Evolutionary conservation across 2,329 filamentous ascomycete species (phyloP).

Genomic region (Hypomyces perniciosus): DNA sequence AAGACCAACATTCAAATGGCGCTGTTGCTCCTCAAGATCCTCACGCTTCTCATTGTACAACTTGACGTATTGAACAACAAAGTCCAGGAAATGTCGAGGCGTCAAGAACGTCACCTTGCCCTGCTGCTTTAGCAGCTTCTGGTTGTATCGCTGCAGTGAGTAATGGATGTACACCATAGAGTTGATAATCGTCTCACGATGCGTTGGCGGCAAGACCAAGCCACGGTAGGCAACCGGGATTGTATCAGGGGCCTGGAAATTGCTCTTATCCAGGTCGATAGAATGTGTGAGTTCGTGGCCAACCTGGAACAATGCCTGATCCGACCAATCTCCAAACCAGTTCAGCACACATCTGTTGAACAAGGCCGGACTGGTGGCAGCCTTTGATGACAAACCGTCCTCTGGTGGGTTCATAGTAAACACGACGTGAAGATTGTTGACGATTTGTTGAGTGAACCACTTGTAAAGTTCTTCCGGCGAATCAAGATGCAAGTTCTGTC

Average conservation of each 20-base stretch:
- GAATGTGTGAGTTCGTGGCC: conserved; percentile 91
- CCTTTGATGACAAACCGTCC: conserved; percentile 89
- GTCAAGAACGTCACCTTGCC: conserved; percentile 90
- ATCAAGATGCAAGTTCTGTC: conserved; percentile 89
- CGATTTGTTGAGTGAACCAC: conserved; percentile 99
- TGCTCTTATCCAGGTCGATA: conserved; percentile 87
- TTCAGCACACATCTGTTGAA: conserved; percentile 99
- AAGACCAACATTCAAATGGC: conserved; percentile 94
- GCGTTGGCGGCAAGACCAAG: conserved; percentile 75
- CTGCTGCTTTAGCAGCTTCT: conserved; percentile 83
- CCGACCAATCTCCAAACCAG: conserved; percentile 99
- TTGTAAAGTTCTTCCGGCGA: conserved; percentile 99
- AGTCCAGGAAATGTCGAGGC: conserved; percentile 94
- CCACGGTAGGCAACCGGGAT: conserved; percentile 90
- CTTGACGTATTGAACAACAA: conserved; percentile 95
- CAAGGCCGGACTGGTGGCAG: conserved; percentile 91
- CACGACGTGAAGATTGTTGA: conserved; percentile 97
- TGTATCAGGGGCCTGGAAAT: conserved; percentile 80
- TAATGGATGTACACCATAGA: conserved; percentile 99
- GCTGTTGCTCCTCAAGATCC: conserved; percentile 96
- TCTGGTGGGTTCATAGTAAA: conserved; percentile 99
- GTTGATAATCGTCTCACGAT: conserved; percentile 90
- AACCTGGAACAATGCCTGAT: conserved; percentile 97
- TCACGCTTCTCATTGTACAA: conserved; percentile 98
- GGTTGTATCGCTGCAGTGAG: conserved; percentile 85